Percentiles rank a stretch among this genome's conserved stretches.
Conservation (phyloP, 305 asterid species). For the Solanum aculeatissimum region DNA sequence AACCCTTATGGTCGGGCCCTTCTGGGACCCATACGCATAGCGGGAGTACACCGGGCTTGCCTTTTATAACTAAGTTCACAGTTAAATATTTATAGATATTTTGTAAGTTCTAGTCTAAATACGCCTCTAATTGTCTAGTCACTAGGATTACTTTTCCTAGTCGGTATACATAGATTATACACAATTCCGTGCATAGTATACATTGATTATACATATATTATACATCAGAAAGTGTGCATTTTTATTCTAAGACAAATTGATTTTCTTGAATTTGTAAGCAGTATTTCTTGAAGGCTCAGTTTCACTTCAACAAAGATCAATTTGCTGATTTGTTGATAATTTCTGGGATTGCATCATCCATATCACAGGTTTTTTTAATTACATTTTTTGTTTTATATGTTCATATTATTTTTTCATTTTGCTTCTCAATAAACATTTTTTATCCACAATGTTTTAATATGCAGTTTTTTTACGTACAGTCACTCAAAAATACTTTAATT, state of each 20-base stretch:
- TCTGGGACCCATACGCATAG: too few relatives aligned
- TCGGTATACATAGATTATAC: neutral
- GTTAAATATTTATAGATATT: neutral
- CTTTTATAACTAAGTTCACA: neutral
- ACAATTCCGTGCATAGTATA: neutral
- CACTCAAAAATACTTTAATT: too few relatives aligned
- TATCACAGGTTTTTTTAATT: constrained; percentile 49
- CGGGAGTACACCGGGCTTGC: too few relatives aligned
- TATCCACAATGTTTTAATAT: neutral
- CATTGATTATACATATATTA: neutral
- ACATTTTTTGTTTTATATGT: neutral
- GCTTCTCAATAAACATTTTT: neutral
- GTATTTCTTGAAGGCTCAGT: constrained; percentile 82
- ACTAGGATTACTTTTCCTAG: neutral
- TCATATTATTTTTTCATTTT: neutral
- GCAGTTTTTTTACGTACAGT: too few relatives aligned
- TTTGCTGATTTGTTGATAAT: constrained; percentile 82
- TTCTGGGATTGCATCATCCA: constrained; percentile 55
- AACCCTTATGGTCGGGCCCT: too few relatives aligned
- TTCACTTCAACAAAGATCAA: constrained; percentile 81
- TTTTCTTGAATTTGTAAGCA: constrained; percentile 17
- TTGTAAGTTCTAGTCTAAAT: neutral
- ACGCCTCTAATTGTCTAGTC: neutral
- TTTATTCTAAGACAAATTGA: neutral
- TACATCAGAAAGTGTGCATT: neutral